phyloP scores from a whole-genome alignment of 331 rosid genomes.

The Rhamnella rubrinervis region DNA sequence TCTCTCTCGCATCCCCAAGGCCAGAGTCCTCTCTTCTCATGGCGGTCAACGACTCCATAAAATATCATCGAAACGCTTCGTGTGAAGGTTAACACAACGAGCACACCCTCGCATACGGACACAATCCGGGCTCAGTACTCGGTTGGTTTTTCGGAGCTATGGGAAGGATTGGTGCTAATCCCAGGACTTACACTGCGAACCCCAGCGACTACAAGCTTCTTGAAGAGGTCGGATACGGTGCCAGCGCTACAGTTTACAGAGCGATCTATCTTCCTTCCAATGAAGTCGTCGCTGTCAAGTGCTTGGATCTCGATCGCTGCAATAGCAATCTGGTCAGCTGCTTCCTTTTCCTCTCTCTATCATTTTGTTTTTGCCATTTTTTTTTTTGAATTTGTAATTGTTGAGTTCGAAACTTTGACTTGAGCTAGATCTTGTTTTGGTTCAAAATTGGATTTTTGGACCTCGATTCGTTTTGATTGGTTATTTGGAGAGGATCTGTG shows the following conservation, averaged over 20 bases:
- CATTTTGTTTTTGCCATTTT: not conserved
- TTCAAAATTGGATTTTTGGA: not conserved
- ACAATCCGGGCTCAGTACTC: not conserved
- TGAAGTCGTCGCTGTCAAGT: constrained; percentile 86
- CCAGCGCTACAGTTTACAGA: constrained; percentile 88
- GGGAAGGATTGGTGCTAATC: constrained; percentile 50
- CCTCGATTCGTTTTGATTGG: constrained; percentile 8
- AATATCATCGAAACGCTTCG: constrained; percentile 9
- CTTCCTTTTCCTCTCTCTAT: not conserved
- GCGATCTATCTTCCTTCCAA: constrained; percentile 81
- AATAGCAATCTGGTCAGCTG: constrained; percentile 67
- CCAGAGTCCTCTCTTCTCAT: constrained; percentile 25
- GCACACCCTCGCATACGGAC: not conserved
- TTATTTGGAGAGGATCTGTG: constrained; percentile 4
- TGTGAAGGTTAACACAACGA: not conserved
- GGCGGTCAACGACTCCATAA: constrained; percentile 55
- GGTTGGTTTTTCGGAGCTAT: constrained; percentile 3
- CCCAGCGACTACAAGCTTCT: constrained; percentile 78
- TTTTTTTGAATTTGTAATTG: not conserved
- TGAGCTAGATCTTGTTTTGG: not conserved
- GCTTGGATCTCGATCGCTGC: constrained; percentile 99
- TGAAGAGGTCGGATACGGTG: constrained; percentile 93
- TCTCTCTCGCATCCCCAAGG: not conserved
- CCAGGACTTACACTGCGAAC: constrained; percentile 53
- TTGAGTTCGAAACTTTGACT: constrained; percentile 8